phyloP scores from a whole-genome alignment of 2,329 filamentous ascomycete species.

The Calonectria henricotiae region DNA sequence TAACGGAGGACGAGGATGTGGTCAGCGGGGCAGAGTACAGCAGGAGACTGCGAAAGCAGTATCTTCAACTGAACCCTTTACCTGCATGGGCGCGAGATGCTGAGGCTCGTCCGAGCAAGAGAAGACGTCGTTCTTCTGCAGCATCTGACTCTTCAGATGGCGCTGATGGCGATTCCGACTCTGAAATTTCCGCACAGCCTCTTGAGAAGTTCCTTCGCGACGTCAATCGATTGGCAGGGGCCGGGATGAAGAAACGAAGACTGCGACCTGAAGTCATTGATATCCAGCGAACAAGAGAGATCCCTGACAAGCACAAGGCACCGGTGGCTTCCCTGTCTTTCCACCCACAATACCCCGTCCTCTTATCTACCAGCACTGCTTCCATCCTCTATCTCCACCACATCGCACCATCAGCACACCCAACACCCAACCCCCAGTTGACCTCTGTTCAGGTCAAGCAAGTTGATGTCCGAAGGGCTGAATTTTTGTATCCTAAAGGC shows the following conservation, averaged over 20 bases:
- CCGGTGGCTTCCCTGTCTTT: constrained; percentile 89
- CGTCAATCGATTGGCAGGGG: constrained; percentile 76
- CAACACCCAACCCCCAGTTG: constrained; percentile 88
- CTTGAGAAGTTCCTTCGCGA: constrained; percentile 86
- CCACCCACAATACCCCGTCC: constrained; percentile 89
- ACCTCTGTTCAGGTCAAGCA: constrained; percentile 90
- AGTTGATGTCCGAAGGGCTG: constrained; percentile 87
- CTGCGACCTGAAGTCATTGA: constrained; percentile 90
- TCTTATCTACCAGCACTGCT: constrained; percentile 90
- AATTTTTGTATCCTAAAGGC: constrained; percentile 82
- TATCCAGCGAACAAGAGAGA: constrained; percentile 91
- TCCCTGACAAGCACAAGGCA: constrained; percentile 84
- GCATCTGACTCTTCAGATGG: constrained; percentile 68
- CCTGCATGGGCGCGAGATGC: constrained; percentile 74
- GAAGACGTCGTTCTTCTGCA: constrained; percentile 69
- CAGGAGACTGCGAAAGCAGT: constrained; percentile 85
- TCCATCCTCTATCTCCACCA: constrained; percentile 93
- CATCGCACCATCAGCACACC: constrained; percentile 81
- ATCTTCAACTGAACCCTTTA: constrained; percentile 72
- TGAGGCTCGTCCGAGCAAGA: constrained; percentile 67
- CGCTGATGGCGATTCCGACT: constrained; percentile 73
- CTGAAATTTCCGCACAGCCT: constrained; percentile 79
- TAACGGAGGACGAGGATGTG: constrained; percentile 87
- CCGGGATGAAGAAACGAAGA: constrained; percentile 75
- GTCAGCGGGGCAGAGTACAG: constrained; percentile 91